Conservation (phyloP, 2,329 filamentous ascomycete species). For the Talaromyces sp. region DNA sequence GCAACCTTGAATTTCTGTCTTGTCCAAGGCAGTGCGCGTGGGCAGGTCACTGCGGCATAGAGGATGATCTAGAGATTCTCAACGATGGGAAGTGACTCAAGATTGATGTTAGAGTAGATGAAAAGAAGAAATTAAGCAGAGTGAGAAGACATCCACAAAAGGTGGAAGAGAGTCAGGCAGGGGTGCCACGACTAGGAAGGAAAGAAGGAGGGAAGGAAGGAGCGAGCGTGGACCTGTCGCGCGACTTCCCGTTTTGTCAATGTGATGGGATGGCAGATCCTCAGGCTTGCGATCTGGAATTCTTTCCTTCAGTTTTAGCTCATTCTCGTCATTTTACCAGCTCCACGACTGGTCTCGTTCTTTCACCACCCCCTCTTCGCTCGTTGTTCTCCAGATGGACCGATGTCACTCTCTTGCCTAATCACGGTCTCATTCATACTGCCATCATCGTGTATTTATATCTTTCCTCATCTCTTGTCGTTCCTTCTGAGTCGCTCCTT, state of each 20-base stretch:
- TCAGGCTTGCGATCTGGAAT: neutral
- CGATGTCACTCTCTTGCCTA: slow-evolving; percentile 13
- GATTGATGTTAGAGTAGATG: neutral
- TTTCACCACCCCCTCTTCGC: neutral
- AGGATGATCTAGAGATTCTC: neutral
- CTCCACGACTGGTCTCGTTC: neutral
- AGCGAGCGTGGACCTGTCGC: slow-evolving; percentile 1
- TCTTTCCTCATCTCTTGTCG: neutral
- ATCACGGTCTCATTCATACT: neutral
- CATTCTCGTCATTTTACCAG: neutral
- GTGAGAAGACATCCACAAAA: too few relatives aligned
- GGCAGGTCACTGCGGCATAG: neutral
- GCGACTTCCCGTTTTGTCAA: neutral
- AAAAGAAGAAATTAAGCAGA: neutral
- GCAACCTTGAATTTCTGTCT: neutral
- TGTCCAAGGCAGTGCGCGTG: neutral
- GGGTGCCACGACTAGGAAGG: neutral
- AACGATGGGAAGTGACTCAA: neutral
- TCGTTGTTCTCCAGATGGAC: neutral
- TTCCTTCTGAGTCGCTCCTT: neutral
- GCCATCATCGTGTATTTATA: neutral
- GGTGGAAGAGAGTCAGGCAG: neutral
- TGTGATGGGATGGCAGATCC: neutral
- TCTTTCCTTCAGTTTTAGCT: neutral
- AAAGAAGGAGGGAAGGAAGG: slow-evolving; percentile 8